Base-by-base conservation (phyloP, 352 stramenopile species). In the Phytopythium chamaehyphon region DNA sequence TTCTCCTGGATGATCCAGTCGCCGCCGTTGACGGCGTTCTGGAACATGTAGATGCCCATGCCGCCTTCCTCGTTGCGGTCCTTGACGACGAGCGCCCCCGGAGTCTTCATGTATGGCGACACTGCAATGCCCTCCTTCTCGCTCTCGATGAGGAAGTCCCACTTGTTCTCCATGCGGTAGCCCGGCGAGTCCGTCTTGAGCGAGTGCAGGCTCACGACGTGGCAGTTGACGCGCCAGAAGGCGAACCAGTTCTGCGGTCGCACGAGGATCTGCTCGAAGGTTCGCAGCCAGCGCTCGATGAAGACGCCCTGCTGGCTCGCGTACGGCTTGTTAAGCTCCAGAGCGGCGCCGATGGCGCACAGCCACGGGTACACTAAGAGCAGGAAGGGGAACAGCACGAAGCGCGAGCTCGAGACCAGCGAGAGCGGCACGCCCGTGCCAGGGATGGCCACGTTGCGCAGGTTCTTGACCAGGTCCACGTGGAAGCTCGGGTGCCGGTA, bases 141-240 rank as follows among this genome's bases (percentile, higher is more conserved):
- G n/a, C 90, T 84, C 57, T 97, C 79, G 31, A 96, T 65, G 2
- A 99, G 67, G 64, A 99, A 99, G 50, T 96, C 97, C 95, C 96
- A 98, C 75, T 99, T 99, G 77, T 98, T 98, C 72, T 98, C 95
- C 90, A 98, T 98, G 46, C 83, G 59, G 70, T 99, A 99, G 44
- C 88, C 92, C 2, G 75, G 62, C 15, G 89, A 95, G 62, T 96
- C 76, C 36, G 89, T 98, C 55, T 98, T 83, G 37, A 96, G 77
- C 44, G 91, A 88, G 81, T 99, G 96, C 55, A 97, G 79, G 59
- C 90, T 96, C 51, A 97, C 92, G 42, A 98, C 76, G 61, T 94
- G 83, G 66, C 84, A 98, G 71, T 99, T 99, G 33, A 98, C 61
- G 38, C 96, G 82, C 96, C 96, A 99, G 61, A 98, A 98, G 33